Evolutionary conservation across 805 yeast species (phyloP).

Genomic region (Candida methanosorbosa): DNA sequence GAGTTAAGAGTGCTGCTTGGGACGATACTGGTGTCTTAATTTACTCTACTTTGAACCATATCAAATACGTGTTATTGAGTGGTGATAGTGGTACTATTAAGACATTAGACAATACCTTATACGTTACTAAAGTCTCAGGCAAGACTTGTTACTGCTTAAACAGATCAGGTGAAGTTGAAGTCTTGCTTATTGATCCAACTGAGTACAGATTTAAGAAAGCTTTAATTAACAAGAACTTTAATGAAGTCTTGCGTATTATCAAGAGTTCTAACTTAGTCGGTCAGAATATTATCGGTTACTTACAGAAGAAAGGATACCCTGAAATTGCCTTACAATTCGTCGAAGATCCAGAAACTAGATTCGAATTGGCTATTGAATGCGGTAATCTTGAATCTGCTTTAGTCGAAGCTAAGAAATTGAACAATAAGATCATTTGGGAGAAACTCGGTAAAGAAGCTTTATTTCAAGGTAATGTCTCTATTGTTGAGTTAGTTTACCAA

Average conservation of each 20-base stretch:
- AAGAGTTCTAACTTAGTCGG: constrained; percentile 89
- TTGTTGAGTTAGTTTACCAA: constrained; percentile 85
- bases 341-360: constrained; percentile 91
- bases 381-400: constrained; percentile 84
- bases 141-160: constrained; percentile 70
- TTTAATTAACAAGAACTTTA: constrained; percentile 78
- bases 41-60: constrained; percentile 91
- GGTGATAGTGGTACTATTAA: constrained; percentile 95
- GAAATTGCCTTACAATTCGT: constrained; percentile 97
- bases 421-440: constrained; percentile 67
- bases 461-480: constrained; percentile 76
- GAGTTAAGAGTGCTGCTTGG: constrained; percentile 97
- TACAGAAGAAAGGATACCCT: constrained; percentile 93
- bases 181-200: constrained; percentile 81
- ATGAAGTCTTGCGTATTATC: constrained; percentile 85
- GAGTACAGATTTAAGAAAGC: constrained; percentile 96
- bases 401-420: constrained; percentile 74
- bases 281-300: constrained; percentile 90
- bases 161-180: constrained; percentile 79
- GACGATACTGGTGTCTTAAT: constrained; percentile 88
- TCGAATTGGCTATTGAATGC: constrained; percentile 91
- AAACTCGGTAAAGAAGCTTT: constrained; percentile 80
- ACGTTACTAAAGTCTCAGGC: constrained; percentile 65
- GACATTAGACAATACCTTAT: constrained; percentile 83
- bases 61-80: constrained; percentile 85